phyloP scores from a whole-genome alignment of 192 early-diverging fungal genomes.

The Pilaira anomala region DNA sequence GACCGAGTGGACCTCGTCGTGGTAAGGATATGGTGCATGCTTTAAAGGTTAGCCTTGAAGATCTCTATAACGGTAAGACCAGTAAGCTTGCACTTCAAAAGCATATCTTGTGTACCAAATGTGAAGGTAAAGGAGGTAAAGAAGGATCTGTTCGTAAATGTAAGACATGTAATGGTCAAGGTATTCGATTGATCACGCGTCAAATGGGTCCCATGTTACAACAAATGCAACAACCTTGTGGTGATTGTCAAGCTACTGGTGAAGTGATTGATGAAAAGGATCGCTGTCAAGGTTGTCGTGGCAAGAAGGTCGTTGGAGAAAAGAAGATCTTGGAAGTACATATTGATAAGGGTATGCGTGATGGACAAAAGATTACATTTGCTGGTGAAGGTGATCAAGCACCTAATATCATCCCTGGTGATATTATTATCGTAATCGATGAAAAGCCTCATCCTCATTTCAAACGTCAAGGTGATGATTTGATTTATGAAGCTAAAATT shows the following conservation, averaged over 20 bases:
- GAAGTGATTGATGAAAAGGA: constrained; percentile 88
- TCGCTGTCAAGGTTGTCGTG: constrained; percentile 88
- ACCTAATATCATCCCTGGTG: constrained; percentile 92
- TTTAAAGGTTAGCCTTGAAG: constrained; percentile 83
- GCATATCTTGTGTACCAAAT: constrained; percentile 84
- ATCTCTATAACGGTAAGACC: constrained; percentile 86
- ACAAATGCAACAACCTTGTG: constrained; percentile 98
- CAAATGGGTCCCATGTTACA: constrained; percentile 99
- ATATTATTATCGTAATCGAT: constrained; percentile 94
- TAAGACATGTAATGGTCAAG: constrained; percentile 80
- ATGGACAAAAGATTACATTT: constrained; percentile 95
- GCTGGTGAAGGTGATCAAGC: constrained; percentile 94
- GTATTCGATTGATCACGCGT: constrained; percentile 84
- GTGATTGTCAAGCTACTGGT: constrained; percentile 86
- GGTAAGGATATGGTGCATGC: constrained; percentile 94
- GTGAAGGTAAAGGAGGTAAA: constrained; percentile 96
- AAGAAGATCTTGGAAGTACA: constrained; percentile 96
- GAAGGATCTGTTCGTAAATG: constrained; percentile 88
- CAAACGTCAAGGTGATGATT: constrained; percentile 89
- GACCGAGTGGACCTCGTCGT: constrained; percentile 69
- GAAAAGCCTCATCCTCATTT: constrained; percentile 94
- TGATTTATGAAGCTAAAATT: constrained; percentile 90
- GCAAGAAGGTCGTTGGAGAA: constrained; percentile 82
- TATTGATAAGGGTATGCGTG: constrained; percentile 97
- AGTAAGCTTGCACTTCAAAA: constrained; percentile 96